Evolutionary conservation across 2,329 filamentous ascomycete species (phyloP), one percentile per base, ranked within the genome.

Genomic region (Nannizziopsis barbatae): DNA sequence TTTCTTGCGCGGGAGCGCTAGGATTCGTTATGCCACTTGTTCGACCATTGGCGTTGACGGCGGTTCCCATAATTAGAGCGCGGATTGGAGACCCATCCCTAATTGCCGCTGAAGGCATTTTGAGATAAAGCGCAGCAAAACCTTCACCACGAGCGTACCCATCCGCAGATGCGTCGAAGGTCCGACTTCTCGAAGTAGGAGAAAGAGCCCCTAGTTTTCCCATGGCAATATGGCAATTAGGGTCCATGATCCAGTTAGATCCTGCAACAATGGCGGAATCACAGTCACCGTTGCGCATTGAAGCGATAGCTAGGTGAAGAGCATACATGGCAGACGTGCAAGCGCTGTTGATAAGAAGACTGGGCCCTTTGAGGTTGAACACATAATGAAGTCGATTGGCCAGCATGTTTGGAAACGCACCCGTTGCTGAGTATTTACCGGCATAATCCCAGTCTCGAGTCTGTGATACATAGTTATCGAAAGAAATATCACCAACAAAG

Each of bases 131-230:
- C 58, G 20, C 61, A 52, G 20, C 58, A 18, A 66, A 59, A 5
- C 61, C 59, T 47, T 69, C 63, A 1, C 62, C 67, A 11, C 63
- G 54, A 5, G 57, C 61, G 52, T 63, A 65, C 1, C 66, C 63
- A 30, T 65, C 56, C 3, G 64, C 62, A 1, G 56, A 57, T 27
- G 54, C 57, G 50, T 58, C 58, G 44, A 65, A 65, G 8, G 58
- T 59, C 12, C 60, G 61, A 12, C 57, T 62, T 18, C 50, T 52
- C 1, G 60, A 56, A 27, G 55, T 53, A 3, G 52, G 50, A 30
- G 53, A 55, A 6, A 57, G 42, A 2, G 52, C 39, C 3, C 45
- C 14, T 11, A 56, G 14, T 1, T 46, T 45, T 11, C 52, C 45
- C 51, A 60, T 50, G 14, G 36, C 33, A n/a, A 56, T 49, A 8